Conservation (phyloP, 2,329 filamentous ascomycete genomes). For the Septoria linicola region DNA sequence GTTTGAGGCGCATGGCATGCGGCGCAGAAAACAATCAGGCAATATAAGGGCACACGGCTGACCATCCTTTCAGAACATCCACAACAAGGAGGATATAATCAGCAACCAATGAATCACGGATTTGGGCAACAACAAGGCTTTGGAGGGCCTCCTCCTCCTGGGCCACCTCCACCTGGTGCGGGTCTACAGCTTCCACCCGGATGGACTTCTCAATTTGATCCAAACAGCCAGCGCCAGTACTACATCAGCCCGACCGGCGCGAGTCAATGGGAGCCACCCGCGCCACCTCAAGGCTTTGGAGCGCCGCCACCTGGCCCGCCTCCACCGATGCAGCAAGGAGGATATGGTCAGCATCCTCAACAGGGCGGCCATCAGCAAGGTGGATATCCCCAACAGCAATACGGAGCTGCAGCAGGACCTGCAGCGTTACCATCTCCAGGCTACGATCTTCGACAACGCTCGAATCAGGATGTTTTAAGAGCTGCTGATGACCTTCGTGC, state of each 20-base stretch:
- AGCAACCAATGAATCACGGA: slow-evolving; percentile 21
- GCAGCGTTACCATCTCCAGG: slow-evolving; percentile 69
- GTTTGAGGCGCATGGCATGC: slow-evolving; percentile 12
- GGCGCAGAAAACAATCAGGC: not conserved
- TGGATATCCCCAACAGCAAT: slow-evolving; percentile 20
- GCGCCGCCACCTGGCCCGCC: slow-evolving; percentile 27
- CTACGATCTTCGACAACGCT: slow-evolving; percentile 70
- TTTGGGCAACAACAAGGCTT: slow-evolving; percentile 19
- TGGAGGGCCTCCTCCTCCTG: slow-evolving; percentile 21
- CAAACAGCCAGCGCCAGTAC: slow-evolving; percentile 16
- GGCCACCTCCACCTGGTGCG: slow-evolving; percentile 17
- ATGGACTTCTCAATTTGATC: slow-evolving; percentile 21
- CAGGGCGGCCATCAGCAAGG: slow-evolving; percentile 17
- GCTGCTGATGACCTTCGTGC: slow-evolving; percentile 71
- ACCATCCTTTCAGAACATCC: slow-evolving; percentile 19
- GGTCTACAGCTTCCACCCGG: slow-evolving; percentile 18
- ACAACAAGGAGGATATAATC: slow-evolving; percentile 20
- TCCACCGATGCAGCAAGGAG: slow-evolving; percentile 27
- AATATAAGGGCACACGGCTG: slow-evolving; percentile 15
- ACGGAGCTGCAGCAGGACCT: slow-evolving; percentile 37
- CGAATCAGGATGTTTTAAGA: slow-evolving; percentile 62
- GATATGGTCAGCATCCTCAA: slow-evolving; percentile 19
- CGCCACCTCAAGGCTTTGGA: slow-evolving; percentile 24
- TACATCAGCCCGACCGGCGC: slow-evolving; percentile 18
- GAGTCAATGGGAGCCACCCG: slow-evolving; percentile 19